phyloP scores from a whole-genome alignment of 805 yeast species.

The Metschnikowia bowlesiae region DNA sequence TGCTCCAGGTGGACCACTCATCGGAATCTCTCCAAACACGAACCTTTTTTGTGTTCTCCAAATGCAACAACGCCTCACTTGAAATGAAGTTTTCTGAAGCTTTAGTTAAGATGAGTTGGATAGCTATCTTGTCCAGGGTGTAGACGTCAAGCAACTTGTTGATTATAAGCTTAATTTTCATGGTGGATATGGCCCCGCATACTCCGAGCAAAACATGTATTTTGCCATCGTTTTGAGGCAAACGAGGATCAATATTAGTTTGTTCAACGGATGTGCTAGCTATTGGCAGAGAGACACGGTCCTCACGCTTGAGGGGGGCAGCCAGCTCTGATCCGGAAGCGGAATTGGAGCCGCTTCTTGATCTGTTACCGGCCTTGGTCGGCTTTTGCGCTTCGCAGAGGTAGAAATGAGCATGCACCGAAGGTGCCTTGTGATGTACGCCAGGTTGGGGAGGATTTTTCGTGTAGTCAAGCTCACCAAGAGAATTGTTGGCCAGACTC shows the following conservation, averaged over 20 bases:
- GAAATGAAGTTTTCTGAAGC: constrained; percentile 51
- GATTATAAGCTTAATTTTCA: constrained; percentile 51
- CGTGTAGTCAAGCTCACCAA: constrained; percentile 21
- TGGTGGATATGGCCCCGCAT: constrained; percentile 52
- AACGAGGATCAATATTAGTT: constrained; percentile 55
- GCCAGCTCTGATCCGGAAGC: constrained; percentile 24
- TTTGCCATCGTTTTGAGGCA: constrained; percentile 59
- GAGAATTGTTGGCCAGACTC: neutral
- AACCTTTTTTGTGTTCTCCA: constrained; percentile 40
- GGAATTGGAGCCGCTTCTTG: constrained; percentile 37
- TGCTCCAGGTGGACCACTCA: constrained; percentile 72
- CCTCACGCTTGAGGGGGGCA: constrained; percentile 11
- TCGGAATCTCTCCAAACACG: constrained; percentile 55
- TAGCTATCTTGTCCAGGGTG: constrained; percentile 44
- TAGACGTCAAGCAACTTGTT: constrained; percentile 50
- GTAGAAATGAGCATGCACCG: constrained; percentile 77
- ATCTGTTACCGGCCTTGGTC: constrained; percentile 26
- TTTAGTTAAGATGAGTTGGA: constrained; percentile 51
- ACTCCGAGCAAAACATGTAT: constrained; percentile 54
- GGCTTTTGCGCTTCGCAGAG: constrained; percentile 64
- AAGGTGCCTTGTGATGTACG: constrained; percentile 49
- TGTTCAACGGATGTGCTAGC: constrained; percentile 27
- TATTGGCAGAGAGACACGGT: constrained; percentile 16
- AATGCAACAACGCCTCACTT: constrained; percentile 38
- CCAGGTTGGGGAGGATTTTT: constrained; percentile 28